A percentile compares a stretch with the other conserved stretches of the same genome.
These are phyloP conservation scores for Afroboletus lepidellus DNA, from an alignment of 1,284 basidiomycete genomes.

Conservation along the genomic window DNA sequence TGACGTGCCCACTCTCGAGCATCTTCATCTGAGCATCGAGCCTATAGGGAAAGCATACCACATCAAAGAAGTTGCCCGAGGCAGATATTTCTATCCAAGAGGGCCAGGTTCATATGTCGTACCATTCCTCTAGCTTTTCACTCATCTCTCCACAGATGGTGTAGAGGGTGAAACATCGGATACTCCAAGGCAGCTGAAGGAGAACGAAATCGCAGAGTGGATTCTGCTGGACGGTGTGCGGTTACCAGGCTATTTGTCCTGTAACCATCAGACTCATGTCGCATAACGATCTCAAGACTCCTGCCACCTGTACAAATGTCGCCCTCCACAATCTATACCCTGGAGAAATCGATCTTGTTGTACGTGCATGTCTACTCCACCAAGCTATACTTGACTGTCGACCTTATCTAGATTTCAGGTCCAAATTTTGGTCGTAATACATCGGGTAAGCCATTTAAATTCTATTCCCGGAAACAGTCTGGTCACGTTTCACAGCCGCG, in stretches of 20 bases:
- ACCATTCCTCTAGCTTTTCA: not conserved
- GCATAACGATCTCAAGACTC: slow-evolving; percentile 56
- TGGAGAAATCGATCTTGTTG: slow-evolving; percentile 81
- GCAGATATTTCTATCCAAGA: slow-evolving; percentile 80
- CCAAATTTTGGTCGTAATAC: slow-evolving; percentile 82
- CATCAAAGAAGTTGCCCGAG: slow-evolving; percentile 75
- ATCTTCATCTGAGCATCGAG: slow-evolving; percentile 2
- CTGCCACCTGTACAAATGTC: slow-evolving; percentile 88
- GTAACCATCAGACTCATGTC: slow-evolving; percentile 8
- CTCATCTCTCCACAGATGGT: slow-evolving; percentile 50
- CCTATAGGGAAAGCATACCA: slow-evolving; percentile 76
- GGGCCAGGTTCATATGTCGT: slow-evolving; percentile 43
- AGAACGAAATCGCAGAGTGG: slow-evolving; percentile 84
- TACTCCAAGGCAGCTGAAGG: slow-evolving; percentile 62
- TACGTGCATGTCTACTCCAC: slow-evolving; percentile 35
- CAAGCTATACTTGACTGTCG: not conserved
- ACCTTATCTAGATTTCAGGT: slow-evolving; percentile 58
- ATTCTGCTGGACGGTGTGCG: slow-evolving; percentile 82
- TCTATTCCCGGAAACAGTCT: slow-evolving; percentile 1
- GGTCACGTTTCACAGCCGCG: slow-evolving; percentile 54
- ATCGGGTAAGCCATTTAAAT: slow-evolving; percentile 47
- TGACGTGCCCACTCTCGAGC: not conserved
- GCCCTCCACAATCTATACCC: slow-evolving; percentile 86
- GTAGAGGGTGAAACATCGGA: slow-evolving; percentile 62
- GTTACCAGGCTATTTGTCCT: not conserved